These are phyloP conservation scores for Sugiyamaella grinbergsii DNA, from an alignment of 1,139 yeast genomes.

Conservation along the genomic window DNA sequence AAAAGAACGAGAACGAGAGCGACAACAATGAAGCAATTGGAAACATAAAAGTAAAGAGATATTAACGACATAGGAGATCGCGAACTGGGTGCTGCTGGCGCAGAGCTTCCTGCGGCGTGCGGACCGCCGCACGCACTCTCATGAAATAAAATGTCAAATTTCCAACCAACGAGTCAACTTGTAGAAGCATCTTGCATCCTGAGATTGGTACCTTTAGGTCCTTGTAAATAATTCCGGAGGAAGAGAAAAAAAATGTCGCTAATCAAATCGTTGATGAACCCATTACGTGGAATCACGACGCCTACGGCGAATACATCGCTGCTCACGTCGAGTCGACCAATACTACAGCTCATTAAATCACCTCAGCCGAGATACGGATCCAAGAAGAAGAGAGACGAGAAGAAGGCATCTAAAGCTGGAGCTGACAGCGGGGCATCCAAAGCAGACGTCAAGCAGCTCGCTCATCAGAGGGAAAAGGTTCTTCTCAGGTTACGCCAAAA, in stretches of 20 bases:
- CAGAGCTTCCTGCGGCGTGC: no score
- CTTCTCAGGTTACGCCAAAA: slow-evolving; percentile 34
- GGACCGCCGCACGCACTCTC: no score
- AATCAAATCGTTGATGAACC: slow-evolving; percentile 3
- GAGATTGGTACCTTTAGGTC: no score
- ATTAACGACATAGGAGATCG: no score
- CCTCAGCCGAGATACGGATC: slow-evolving; percentile 29
- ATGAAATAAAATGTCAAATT: no score
- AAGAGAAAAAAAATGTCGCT: slow-evolving; percentile 9
- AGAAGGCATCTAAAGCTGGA: slow-evolving; percentile 24
- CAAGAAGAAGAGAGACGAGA: slow-evolving; percentile 29
- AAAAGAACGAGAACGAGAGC: no score
- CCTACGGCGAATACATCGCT: not conserved
- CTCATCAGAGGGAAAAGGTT: slow-evolving; percentile 38
- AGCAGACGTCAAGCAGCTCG: slow-evolving; percentile 40
- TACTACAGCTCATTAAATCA: not conserved
- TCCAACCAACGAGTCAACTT: no score
- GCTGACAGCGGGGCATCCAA: slow-evolving; percentile 33
- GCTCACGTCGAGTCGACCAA: slow-evolving; percentile 1
- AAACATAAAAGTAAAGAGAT: no score
- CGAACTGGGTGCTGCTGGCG: no score
- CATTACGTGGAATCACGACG: slow-evolving; percentile 1
- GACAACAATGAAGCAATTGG: no score
- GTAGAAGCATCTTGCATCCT: no score
- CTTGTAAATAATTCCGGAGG: no score